A percentile compares a stretch with the other conserved stretches of the same genome.
These are phyloP conservation scores for Rhodofomes roseus DNA, from an alignment of 1,284 basidiomycete species.

Conservation along the genomic window DNA sequence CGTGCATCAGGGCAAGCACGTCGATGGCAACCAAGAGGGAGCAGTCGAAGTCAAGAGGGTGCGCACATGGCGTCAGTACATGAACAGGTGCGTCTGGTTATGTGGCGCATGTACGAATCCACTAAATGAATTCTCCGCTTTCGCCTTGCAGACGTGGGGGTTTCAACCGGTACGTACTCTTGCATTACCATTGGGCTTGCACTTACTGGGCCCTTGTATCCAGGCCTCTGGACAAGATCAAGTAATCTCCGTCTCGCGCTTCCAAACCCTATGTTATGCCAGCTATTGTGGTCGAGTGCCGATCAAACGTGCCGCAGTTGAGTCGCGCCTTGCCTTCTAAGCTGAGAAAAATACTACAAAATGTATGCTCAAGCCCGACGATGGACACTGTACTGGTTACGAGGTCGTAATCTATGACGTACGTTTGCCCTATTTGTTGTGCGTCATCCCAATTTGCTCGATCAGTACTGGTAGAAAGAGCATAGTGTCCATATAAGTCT, in stretches of 20 bases:
- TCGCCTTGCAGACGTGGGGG: slow-evolving; percentile 67
- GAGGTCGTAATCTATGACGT: neutral
- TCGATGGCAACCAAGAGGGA: slow-evolving; percentile 83
- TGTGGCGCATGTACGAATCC: neutral
- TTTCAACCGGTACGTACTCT: slow-evolving; percentile 73
- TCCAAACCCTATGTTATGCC: neutral
- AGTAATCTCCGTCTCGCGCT: slow-evolving; percentile 30
- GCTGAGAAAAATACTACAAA: slow-evolving; percentile 9
- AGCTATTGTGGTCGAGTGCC: neutral
- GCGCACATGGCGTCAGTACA: slow-evolving; percentile 94
- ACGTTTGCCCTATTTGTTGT: neutral
- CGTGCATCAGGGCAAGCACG: slow-evolving; percentile 62
- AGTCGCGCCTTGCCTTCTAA: slow-evolving; percentile 12
- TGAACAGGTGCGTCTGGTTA: slow-evolving; percentile 69
- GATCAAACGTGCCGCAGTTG: slow-evolving; percentile 5
- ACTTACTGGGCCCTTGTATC: neutral
- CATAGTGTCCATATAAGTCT: no score
- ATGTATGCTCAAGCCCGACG: neutral
- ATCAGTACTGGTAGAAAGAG: no score
- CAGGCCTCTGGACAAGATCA: slow-evolving; percentile 72
- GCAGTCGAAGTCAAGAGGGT: slow-evolving; percentile 77
- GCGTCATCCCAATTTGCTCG: neutral
- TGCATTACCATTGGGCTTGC: neutral
- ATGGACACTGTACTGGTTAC: neutral
- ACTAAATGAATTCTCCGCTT: slow-evolving; percentile 5